Conservation (phyloP, 2,329 filamentous ascomycete species). For the Diaporthe caulivora region DNA sequence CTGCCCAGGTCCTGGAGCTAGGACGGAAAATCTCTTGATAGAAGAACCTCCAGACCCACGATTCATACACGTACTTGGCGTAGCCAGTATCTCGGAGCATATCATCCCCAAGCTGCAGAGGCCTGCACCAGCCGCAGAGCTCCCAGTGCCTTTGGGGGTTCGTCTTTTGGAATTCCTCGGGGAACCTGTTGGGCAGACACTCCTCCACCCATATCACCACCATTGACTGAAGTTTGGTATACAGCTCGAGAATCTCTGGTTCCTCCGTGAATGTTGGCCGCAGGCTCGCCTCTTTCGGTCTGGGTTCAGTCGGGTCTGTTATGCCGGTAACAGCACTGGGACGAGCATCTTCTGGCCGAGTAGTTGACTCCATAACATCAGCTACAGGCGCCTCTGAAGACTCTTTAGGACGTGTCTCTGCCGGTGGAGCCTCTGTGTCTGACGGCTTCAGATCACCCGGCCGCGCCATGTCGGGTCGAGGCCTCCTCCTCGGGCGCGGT, state of each 20-base stretch:
- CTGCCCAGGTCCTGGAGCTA: neutral
- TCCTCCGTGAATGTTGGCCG: neutral
- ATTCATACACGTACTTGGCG: constrained; percentile 24
- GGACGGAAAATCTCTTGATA: neutral
- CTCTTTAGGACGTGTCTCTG: too few species aligned
- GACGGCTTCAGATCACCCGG: too few species aligned
- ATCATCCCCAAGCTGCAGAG: neutral
- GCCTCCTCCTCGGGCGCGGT: too few species aligned
- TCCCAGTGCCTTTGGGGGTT: constrained; percentile 14
- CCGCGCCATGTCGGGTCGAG: too few species aligned
- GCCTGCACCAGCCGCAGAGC: constrained; percentile 12
- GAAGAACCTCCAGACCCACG: constrained; percentile 20
- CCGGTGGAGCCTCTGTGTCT: too few species aligned
- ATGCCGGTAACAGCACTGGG: neutral
- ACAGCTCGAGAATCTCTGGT: neutral
- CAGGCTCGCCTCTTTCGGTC: neutral
- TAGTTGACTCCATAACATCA: neutral
- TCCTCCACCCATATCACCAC: neutral
- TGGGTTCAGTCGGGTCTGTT: too few species aligned
- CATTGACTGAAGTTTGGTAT: neutral
- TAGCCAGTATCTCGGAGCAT: neutral
- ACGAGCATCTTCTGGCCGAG: neutral
- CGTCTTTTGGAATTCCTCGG: neutral
- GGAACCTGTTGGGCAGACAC: neutral
- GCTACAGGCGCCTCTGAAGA: too few species aligned